Conservation (phyloP, 139 green algal species). For the Tetradesmus lagerheimii region DNA sequence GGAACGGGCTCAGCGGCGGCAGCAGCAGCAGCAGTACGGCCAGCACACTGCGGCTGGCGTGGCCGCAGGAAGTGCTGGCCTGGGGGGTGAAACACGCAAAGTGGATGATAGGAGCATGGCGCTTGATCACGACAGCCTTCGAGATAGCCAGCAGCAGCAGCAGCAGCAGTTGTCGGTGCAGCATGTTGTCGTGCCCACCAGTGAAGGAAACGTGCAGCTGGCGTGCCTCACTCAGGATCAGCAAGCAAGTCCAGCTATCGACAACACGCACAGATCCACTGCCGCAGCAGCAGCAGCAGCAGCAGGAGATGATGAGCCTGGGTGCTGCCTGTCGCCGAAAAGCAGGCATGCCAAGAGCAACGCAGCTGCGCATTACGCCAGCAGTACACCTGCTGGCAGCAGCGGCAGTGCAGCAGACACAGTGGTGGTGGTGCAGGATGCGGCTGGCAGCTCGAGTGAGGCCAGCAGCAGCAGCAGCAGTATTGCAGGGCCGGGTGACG, state of each 20-base stretch:
- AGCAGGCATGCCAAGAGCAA: background rate
- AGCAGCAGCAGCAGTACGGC: background rate
- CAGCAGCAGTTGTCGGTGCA: background rate
- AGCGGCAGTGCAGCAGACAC: background rate
- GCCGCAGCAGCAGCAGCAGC: background rate
- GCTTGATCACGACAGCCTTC: background rate
- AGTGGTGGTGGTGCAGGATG: constrained; percentile 6
- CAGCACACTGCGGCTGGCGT: background rate
- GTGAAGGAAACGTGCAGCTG: background rate
- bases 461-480: background rate
- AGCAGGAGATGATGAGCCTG: background rate
- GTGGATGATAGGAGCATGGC: background rate
- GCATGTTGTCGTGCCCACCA: background rate
- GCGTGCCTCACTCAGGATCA: background rate
- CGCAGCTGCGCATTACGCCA: background rate
- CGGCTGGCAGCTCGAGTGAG: background rate
- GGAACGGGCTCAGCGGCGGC: background rate
- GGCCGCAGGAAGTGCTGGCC: background rate
- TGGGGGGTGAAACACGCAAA: background rate
- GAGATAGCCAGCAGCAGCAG: constrained; percentile 6
- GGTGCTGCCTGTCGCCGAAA: background rate
- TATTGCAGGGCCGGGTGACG: background rate
- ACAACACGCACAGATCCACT: background rate
- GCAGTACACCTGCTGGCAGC: background rate
- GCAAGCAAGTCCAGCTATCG: background rate